These are phyloP conservation scores for Talaromyces thailandensis DNA, from an alignment of 495 filamentous ascomycete genomes.

Conservation along the genomic window DNA sequence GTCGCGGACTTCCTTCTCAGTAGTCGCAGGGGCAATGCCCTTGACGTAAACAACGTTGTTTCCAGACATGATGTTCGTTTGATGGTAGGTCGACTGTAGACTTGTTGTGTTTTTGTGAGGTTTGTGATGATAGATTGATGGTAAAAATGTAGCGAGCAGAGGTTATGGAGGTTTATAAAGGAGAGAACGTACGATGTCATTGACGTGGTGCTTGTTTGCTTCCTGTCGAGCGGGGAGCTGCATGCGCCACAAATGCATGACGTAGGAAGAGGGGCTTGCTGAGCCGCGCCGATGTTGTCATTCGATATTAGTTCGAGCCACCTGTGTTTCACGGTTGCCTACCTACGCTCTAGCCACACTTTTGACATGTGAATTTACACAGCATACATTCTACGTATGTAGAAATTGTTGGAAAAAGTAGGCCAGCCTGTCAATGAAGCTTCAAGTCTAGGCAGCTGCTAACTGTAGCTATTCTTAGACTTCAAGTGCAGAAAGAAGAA, in stretches of 20 bases:
- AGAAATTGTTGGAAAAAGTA: background rate
- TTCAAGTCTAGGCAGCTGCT: background rate
- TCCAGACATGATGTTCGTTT: constrained; percentile 31
- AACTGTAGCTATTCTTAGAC: background rate
- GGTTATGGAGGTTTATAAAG: background rate
- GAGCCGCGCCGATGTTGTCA: background rate
- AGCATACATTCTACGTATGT: background rate
- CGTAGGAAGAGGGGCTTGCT: background rate
- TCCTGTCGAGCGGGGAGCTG: background rate
- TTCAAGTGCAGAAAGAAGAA: background rate
- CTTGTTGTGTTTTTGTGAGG: background rate
- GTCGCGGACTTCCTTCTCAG: constrained; percentile 83
- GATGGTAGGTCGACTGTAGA: background rate
- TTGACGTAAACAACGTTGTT: constrained; percentile 49
- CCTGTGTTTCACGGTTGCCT: background rate
- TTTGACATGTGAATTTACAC: background rate
- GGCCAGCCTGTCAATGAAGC: background rate
- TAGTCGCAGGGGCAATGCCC: constrained; percentile 72
- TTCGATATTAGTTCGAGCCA: too few relatives aligned
- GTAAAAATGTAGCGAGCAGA: background rate
- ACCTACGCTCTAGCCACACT: background rate
- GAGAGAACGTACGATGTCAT: background rate
- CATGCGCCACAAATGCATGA: constrained; percentile 1
- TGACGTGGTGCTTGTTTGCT: background rate
- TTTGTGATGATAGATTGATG: background rate